Percentiles rank a stretch among this genome's conserved stretches.
phyloP scores from a whole-genome alignment of 1,284 basidiomycete genomes.

The Ganoderma sinense region DNA sequence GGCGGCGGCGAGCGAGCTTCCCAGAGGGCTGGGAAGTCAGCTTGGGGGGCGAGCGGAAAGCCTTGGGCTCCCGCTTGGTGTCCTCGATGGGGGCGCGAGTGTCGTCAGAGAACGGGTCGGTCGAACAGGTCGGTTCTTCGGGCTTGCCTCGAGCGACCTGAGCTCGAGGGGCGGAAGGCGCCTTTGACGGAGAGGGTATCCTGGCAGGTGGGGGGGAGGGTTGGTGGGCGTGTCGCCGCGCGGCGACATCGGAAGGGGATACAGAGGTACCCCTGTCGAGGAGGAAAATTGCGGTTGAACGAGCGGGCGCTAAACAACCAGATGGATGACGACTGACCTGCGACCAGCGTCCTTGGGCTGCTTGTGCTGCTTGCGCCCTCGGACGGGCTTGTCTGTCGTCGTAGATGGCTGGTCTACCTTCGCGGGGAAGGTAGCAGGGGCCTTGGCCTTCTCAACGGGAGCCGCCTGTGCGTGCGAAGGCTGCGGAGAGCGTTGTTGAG shows the following conservation, averaged over 20 bases:
- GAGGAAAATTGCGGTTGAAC: constrained; percentile 19
- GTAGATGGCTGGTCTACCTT: constrained; percentile 28
- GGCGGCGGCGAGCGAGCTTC: constrained; percentile 63
- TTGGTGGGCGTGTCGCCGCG: constrained; percentile 58
- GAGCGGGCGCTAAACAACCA: constrained; percentile 22
- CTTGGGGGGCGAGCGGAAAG: constrained; percentile 46
- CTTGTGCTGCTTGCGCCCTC: constrained; percentile 44
- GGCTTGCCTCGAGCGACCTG: constrained; percentile 31
- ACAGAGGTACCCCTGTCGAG: constrained; percentile 54
- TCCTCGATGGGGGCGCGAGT: constrained; percentile 26
- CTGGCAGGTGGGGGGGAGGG: constrained; percentile 59
- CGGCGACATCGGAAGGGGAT: constrained; percentile 48
- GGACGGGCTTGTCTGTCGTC: constrained; percentile 39
- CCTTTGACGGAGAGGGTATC: constrained; percentile 67
- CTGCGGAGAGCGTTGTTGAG: constrained; percentile 40
- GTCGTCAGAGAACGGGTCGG: constrained; percentile 63
- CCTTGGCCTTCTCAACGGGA: constrained; percentile 43
- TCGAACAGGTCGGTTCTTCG: constrained; percentile 51
- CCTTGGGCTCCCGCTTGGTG: constrained; percentile 36
- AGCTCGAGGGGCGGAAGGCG: constrained; percentile 42
- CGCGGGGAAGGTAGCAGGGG: constrained; percentile 25
- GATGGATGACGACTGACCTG: constrained; percentile 36
- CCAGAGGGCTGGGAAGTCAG: constrained; percentile 56
- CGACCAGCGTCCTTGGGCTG: constrained; percentile 40
- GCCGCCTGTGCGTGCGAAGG: constrained; percentile 36